These are phyloP conservation scores for Casuarina cunninghamiana DNA, from an alignment of 306 rosid species.

Conservation along the genomic window DNA sequence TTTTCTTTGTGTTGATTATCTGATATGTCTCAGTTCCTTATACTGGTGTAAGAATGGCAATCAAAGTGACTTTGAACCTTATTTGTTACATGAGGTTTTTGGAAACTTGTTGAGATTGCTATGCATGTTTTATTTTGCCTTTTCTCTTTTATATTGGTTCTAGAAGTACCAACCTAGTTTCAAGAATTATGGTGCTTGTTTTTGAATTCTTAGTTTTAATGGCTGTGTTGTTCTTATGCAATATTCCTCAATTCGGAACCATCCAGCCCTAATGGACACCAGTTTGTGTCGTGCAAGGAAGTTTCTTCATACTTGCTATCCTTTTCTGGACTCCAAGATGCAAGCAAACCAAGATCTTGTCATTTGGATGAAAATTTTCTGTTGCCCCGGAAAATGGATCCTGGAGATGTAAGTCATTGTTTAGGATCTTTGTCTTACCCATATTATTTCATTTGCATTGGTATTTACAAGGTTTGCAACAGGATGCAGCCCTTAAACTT, in stretches of 20 bases:
- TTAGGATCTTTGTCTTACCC: slow-evolving; percentile 4
- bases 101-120: not conserved
- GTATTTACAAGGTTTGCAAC: slow-evolving; percentile 27
- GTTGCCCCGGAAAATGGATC: slow-evolving; percentile 33
- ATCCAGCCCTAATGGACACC: slow-evolving; percentile 78
- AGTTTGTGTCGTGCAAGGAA: slow-evolving; percentile 73
- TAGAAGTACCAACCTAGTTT: slow-evolving; percentile 1
- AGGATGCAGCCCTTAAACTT: slow-evolving; percentile 37
- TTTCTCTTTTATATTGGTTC: not conserved
- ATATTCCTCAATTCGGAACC: slow-evolving; percentile 40
- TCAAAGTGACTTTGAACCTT: not conserved
- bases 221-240: slow-evolving; percentile 34
- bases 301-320: slow-evolving; percentile 59
- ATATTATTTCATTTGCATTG: slow-evolving; percentile 21
- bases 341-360: slow-evolving; percentile 32
- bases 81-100: not conserved
- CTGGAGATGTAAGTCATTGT: slow-evolving; percentile 54
- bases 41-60: not conserved
- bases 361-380: slow-evolving; percentile 39
- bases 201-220: slow-evolving; percentile 23
- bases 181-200: slow-evolving; percentile 12
- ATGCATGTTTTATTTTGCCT: not conserved
- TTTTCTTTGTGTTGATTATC: no score
- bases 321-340: slow-evolving; percentile 37
- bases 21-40: not conserved